phyloP scores from a whole-genome alignment of 106 monocot species.

The Chionographis japonica region DNA sequence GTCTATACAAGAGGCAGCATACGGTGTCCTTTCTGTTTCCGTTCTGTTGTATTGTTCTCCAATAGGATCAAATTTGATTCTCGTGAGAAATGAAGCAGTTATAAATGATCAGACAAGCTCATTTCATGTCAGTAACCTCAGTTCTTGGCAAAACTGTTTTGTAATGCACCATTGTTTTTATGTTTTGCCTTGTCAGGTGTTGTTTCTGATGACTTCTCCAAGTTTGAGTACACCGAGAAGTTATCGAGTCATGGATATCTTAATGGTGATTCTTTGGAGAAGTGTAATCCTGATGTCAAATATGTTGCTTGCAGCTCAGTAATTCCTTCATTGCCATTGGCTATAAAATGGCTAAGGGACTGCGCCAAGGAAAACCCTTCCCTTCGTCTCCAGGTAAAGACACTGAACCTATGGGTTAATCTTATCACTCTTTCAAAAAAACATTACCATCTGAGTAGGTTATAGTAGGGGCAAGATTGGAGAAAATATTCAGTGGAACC shows the following conservation, averaged over 20 bases:
- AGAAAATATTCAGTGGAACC: too few species aligned
- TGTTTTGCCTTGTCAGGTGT: conserved; percentile 15
- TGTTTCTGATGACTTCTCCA: conserved; percentile 3
- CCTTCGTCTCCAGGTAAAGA: conserved; percentile 53
- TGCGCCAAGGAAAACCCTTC: conserved; percentile 51
- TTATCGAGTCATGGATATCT: conserved; percentile 25
- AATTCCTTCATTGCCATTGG: conserved; percentile 57
- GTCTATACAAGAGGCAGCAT: too few species aligned
- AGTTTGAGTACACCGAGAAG: conserved; percentile 12
- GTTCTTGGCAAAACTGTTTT: too few species aligned
- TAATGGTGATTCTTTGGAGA: conserved; percentile 22
- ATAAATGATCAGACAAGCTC: too few species aligned
- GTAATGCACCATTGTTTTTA: neutral
- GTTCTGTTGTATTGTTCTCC: too few species aligned
- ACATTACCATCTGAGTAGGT: too few species aligned
- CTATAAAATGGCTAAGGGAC: conserved; percentile 54
- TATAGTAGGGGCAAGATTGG: too few species aligned
- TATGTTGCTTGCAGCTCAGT: conserved; percentile 31
- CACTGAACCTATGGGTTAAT: neutral
- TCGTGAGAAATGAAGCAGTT: too few species aligned
- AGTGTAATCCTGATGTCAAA: conserved; percentile 14
- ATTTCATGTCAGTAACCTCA: too few species aligned
- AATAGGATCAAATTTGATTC: too few species aligned
- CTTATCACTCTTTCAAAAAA: neutral
- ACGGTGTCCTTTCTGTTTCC: too few species aligned